A percentile compares a stretch with the other conserved stretches of the same genome.
Conservation (phyloP, 257 asterid species). For the Echium plantagineum region DNA sequence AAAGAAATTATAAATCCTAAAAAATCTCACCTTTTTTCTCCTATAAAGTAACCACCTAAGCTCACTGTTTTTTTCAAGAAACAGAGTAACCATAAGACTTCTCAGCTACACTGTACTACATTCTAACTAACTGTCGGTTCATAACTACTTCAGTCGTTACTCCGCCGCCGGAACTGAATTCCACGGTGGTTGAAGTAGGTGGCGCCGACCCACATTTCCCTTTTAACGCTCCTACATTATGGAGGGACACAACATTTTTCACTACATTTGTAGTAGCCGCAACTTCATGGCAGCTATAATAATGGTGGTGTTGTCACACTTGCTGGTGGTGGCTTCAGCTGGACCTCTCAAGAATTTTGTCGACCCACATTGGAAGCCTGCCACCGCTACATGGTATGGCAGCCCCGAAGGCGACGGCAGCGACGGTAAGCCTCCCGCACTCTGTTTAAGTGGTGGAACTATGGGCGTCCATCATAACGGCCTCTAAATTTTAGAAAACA, state of each 20-base stretch:
- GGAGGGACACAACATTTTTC: slow-evolving; percentile 6
- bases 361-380: slow-evolving; percentile 57
- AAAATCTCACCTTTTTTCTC: neutral
- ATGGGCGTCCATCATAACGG: no score
- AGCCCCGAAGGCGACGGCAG: slow-evolving; percentile 96
- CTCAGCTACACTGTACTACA: slow-evolving; percentile 13
- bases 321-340: slow-evolving; percentile 12
- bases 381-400: slow-evolving; percentile 99
- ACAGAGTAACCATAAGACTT: neutral
- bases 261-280: slow-evolving; percentile 2
- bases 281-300: slow-evolving; percentile 3
- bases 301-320: neutral
- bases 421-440: slow-evolving; percentile 25
- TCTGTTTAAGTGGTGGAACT: no score
- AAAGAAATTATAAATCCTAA: no score
- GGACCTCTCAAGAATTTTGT: slow-evolving; percentile 18
- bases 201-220: neutral
- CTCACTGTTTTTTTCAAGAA: neutral
- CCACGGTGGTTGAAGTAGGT: neutral
- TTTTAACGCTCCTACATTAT: slow-evolving; percentile 23
- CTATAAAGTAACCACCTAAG: neutral
- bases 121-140: neutral
- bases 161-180: slow-evolving; percentile 33
- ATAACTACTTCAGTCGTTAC: slow-evolving; percentile 20
- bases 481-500: no score